Evolutionary conservation across 2,329 filamentous ascomycete genomes (phyloP), one percentile per base, ranked within the genome.

Genomic region (Thielaviopsis ethacetica): DNA sequence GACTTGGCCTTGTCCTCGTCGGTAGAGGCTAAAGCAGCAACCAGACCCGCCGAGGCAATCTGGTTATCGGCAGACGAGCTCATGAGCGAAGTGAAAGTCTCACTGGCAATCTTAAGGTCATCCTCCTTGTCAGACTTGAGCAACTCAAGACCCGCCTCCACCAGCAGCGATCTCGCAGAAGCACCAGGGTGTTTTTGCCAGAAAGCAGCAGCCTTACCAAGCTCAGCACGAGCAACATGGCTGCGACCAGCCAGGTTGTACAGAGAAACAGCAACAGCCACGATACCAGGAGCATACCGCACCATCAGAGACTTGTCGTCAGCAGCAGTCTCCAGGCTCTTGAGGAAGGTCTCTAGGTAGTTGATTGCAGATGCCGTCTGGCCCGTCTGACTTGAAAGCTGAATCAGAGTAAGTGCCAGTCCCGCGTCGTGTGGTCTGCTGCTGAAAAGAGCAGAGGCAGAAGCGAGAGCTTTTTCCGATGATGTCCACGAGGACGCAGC

Each of bases 221-320:
- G 76, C 67, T 93, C 87, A 6, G 75, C 71, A 62, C 86, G 86
- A 62, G 87, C 82, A 30, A 86, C 83, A 24, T 77, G 73, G 63
- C 84, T 85, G 41, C 90, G 86, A 47, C 86, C 84, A 68, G 93
- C 85, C 1, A 78, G 74, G 65, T 82, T 81, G 71, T 95, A 93
- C 0, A 98, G 76, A 1, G 87, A 83, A 10, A 95, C 84, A 2
- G 87, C 76, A 1, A 91, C 76, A 0, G 88, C 89, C 27, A 97
- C 79, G 1, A 98, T 75, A 2, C 91, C 91, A 0, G 93, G 91
- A 26, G 88, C 84, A 69, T 85, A 93, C 12, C 91, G 84, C 26
- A 86, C 80, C 64, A 90, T 83, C 59, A 82, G 75, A 60, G 84
- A 76, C 17, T 78, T 75, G 2, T 76, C 67, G 0, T 74, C 72